Conservation (phyloP, 805 yeast species). For the Cyberlindnera veronae region DNA sequence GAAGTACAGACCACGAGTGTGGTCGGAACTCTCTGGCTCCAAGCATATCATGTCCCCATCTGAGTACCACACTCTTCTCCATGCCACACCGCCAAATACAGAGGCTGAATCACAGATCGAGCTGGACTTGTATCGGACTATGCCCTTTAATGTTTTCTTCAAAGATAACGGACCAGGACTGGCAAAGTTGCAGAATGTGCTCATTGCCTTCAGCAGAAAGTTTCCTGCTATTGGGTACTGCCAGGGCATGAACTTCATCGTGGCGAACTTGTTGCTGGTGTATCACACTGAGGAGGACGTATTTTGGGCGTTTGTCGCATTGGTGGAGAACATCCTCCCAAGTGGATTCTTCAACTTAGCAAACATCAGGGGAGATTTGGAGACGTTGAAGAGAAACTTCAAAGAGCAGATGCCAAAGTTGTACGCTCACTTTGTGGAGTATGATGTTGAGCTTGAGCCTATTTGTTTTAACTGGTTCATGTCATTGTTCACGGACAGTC, state of each 20-base stretch:
- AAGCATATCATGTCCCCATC: slow-evolving; percentile 42
- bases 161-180: slow-evolving; percentile 54
- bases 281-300: slow-evolving; percentile 47
- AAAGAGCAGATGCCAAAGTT: slow-evolving; percentile 39
- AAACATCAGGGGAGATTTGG: slow-evolving; percentile 39
- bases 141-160: slow-evolving; percentile 52
- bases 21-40: slow-evolving; percentile 56
- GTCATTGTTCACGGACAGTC: slow-evolving; percentile 47
- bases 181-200: slow-evolving; percentile 40
- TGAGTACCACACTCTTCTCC: slow-evolving; percentile 37
- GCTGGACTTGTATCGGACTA: slow-evolving; percentile 51
- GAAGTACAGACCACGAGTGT: slow-evolving; percentile 42
- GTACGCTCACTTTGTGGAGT: slow-evolving; percentile 30
- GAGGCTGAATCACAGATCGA: slow-evolving; percentile 46
- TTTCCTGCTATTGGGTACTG: slow-evolving; percentile 51
- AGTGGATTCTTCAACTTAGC: slow-evolving; percentile 35
- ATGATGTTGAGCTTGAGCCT: slow-evolving; percentile 44
- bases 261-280: slow-evolving; percentile 45
- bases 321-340: slow-evolving; percentile 48
- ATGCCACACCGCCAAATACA: slow-evolving; percentile 21
- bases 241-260: slow-evolving; percentile 61
- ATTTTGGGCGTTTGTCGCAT: slow-evolving; percentile 49
- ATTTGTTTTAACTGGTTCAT: slow-evolving; percentile 57
- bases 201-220: slow-evolving; percentile 47
- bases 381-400: slow-evolving; percentile 34